phyloP scores from a whole-genome alignment of 331 rosid species.

The Acacia pycnantha region DNA sequence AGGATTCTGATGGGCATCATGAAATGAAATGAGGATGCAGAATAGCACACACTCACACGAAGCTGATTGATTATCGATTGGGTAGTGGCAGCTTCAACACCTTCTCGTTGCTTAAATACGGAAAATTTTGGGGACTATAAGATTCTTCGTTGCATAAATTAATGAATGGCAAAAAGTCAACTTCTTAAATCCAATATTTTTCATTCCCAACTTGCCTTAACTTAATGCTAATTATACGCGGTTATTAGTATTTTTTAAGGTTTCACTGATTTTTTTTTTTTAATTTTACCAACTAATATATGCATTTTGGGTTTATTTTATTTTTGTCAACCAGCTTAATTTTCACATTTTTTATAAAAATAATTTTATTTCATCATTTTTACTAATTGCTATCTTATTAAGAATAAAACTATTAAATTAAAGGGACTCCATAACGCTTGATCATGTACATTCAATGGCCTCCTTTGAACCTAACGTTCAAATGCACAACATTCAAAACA shows the following conservation, averaged over 20 bases:
- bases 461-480: too few relatives aligned
- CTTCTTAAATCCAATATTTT: conserved; percentile 6
- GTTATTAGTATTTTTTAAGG: not conserved
- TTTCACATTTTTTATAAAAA: not conserved
- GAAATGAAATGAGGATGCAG: not conserved
- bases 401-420: too few relatives aligned
- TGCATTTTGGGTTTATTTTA: not conserved
- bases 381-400: not conserved
- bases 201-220: conserved; percentile 15
- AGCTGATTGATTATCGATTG: not conserved
- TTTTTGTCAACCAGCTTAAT: not conserved
- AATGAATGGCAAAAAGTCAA: conserved; percentile 34
- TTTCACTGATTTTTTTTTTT: not conserved
- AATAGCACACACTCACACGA: not conserved
- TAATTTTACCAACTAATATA: not conserved
- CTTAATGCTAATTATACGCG: not conserved
- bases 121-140: not conserved
- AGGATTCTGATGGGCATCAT: conserved; percentile 32
- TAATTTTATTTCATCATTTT: not conserved
- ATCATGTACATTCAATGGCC: too few relatives aligned
- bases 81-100: not conserved
- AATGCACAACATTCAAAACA: not conserved
- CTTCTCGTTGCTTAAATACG: not conserved
- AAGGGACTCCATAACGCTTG: too few relatives aligned
- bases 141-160: not conserved